Percentiles rank a stretch among this genome's conserved stretches.
phyloP scores from a whole-genome alignment of 345 rosid species.

The Gossypium stocksii region DNA sequence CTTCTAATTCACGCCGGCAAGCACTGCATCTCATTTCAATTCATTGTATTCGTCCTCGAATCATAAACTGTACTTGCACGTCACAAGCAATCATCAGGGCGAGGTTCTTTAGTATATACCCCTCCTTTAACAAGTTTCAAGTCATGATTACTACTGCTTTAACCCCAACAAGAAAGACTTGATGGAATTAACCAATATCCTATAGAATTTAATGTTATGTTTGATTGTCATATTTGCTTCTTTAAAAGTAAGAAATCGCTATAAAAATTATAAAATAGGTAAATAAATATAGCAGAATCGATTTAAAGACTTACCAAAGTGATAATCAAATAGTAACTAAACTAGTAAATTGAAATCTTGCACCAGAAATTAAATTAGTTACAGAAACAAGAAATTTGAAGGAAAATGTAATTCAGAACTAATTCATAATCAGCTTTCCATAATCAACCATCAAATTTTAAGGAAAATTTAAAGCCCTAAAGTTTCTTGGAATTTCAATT shows the following conservation, averaged over 20 bases:
- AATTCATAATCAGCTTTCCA: background rate
- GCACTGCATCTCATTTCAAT: slow-evolving; percentile 89
- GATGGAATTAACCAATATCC: no score
- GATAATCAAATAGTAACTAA: background rate
- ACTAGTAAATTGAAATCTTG: background rate
- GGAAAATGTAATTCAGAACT: background rate
- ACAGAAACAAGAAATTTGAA: background rate
- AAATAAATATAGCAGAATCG: background rate
- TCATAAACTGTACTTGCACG: slow-evolving; percentile 14
- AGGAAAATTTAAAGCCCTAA: background rate
- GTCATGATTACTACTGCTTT: background rate
- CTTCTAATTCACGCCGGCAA: slow-evolving; percentile 95
- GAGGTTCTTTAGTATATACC: background rate
- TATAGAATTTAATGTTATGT: background rate
- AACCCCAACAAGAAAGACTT: background rate
- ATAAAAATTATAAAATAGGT: background rate
- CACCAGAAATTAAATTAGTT: background rate
- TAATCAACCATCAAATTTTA: background rate
- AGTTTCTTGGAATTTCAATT: background rate
- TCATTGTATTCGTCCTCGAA: slow-evolving; percentile 20
- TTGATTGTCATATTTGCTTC: background rate
- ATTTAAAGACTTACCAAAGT: background rate
- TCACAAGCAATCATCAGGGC: slow-evolving; percentile 7
- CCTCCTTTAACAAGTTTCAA: background rate
- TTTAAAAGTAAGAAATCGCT: background rate